These are phyloP conservation scores for Calonectria leucothoes DNA, from an alignment of 2,329 filamentous ascomycete genomes.

Conservation along the genomic window DNA sequence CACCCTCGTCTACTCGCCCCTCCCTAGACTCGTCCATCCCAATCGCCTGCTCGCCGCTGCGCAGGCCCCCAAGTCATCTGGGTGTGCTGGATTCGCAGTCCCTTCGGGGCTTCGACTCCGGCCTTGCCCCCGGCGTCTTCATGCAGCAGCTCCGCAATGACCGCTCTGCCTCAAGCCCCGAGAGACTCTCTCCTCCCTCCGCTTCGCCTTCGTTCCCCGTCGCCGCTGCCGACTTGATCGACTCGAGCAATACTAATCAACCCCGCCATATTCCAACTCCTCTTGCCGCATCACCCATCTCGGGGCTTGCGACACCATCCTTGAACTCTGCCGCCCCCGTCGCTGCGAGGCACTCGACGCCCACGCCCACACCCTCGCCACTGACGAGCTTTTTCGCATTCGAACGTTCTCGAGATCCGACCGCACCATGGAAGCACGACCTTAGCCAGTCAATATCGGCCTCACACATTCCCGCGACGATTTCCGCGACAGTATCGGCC, in stretches of 20 bases:
- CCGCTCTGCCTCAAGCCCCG: conserved; percentile 33
- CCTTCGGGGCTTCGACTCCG: conserved; percentile 42
- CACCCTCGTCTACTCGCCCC: conserved; percentile 25
- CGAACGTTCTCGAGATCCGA: conserved; percentile 26
- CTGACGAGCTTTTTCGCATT: conserved; percentile 26
- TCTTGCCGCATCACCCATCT: conserved; percentile 9
- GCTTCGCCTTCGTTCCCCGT: conserved; percentile 20
- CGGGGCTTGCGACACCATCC: not conserved
- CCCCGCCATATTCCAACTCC: conserved; percentile 18
- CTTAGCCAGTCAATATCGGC: conserved; percentile 33
- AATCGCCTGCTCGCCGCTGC: conserved; percentile 41
- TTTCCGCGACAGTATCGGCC: conserved; percentile 18
- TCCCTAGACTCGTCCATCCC: conserved; percentile 43
- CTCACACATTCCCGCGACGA: conserved; percentile 29
- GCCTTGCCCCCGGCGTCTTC: conserved; percentile 43
- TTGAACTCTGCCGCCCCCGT: conserved; percentile 9
- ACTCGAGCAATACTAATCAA: conserved; percentile 27
- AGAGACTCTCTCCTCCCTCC: conserved; percentile 33
- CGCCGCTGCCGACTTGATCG: conserved; percentile 29
- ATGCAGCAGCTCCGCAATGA: conserved; percentile 44
- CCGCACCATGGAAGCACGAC: conserved; percentile 35
- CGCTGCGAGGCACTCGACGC: not conserved
- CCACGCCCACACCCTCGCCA: conserved; percentile 1
- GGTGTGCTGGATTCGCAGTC: conserved; percentile 41
- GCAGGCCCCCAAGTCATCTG: conserved; percentile 39